A percentile compares a stretch with the other conserved stretches of the same genome.
Evolutionary conservation across 305 asterid species (phyloP).

Genomic region (Fraxinus sp.): DNA sequence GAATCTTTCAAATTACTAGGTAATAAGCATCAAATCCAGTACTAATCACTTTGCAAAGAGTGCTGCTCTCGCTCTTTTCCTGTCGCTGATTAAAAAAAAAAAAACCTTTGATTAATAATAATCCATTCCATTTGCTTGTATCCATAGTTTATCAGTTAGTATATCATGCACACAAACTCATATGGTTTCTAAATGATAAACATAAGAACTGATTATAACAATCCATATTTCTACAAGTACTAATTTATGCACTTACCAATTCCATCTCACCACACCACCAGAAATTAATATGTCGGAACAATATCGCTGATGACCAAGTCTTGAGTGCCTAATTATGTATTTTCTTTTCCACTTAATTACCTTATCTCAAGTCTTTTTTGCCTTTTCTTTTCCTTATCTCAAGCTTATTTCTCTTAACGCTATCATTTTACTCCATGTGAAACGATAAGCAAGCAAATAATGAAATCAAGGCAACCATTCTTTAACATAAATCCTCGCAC

Average conservation of each 20-base stretch:
- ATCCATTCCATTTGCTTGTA: conserved; percentile 1
- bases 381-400: background rate
- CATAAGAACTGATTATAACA: background rate
- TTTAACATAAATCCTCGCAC: too few relatives aligned
- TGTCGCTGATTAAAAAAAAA: background rate
- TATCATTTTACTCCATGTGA: background rate
- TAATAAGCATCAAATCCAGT: background rate
- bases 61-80: background rate
- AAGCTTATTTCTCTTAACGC: background rate
- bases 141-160: background rate
- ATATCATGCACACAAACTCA: background rate
- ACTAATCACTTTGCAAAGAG: background rate
- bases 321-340: background rate
- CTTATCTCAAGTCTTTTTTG: background rate
- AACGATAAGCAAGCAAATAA: background rate
- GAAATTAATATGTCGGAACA: background rate
- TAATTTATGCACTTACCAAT: background rate
- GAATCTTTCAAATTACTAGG: background rate
- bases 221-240: background rate
- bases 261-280: background rate
- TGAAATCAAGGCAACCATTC: background rate
- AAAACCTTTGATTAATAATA: background rate
- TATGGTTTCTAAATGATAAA: background rate
- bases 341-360: background rate
- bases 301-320: background rate